Base-by-base conservation (phyloP, 2,329 filamentous ascomycete genomes). In the Paecilomyces formosus region DNA sequence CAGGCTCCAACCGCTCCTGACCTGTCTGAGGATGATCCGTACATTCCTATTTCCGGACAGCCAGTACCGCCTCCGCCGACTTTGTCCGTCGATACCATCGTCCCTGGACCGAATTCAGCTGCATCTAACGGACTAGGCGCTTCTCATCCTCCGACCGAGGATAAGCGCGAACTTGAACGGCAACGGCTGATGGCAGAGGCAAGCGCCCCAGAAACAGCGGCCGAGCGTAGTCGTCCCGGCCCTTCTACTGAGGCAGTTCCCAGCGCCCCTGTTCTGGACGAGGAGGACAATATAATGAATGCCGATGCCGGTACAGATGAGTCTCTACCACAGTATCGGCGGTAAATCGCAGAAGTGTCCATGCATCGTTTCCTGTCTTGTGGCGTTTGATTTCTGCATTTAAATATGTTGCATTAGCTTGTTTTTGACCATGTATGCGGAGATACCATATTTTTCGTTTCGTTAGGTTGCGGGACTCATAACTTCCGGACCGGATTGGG, bases 121-220 rank as follows among this genome's bases (percentile, higher is more conserved):
- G 4, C 80, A 74, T 1, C 82, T 77, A 61, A 56, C 53, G 61
- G 67, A 53, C 55, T 64, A n/a, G 78, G 78, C 18, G 79, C 81
- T 7, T 55, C 84, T 15, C 57, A 45, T 28, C 3, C 66, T 68
- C 53, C 67, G 58, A 22, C 64, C 57, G 89, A 94, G 57, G 92
- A 95, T 71, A 94, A 95, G 71, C 85, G 87, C 65, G 90, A 95
- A 69, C 76, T 91, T 6, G 88, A 92, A 69, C 80, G 86, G 21
- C 82, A 78, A 58, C 79, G 86, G 39, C 72, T 90, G n/a, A 76
- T 88, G 60, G 76, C 80, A 55, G 82, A 88, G 66, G 84, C 83
- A 7, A 88, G 86, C 69, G 83, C 84, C 8, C 87, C 87, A 3
- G 58, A 58, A n/a, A 65, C 68, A 30, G 67, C 66, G 15, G 58